phyloP scores from a whole-genome alignment of 1,139 yeast species.

The Taphrina pruni region DNA sequence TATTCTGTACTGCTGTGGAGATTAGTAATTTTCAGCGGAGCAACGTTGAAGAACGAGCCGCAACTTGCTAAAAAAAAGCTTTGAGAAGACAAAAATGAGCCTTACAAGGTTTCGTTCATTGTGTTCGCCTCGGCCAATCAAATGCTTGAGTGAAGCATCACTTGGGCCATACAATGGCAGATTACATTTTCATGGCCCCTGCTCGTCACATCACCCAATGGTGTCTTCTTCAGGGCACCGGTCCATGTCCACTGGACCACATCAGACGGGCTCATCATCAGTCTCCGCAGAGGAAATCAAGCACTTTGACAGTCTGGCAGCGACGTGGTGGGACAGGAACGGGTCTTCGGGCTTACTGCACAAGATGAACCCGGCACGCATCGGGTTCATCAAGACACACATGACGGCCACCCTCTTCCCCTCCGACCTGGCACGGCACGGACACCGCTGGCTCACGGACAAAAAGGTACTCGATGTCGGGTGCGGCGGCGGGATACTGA shows the following conservation, averaged over 20 bases:
- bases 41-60: too few relatives aligned
- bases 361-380: constrained; percentile 86
- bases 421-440: constrained; percentile 49
- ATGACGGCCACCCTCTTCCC: constrained; percentile 20
- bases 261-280: constrained; percentile 4
- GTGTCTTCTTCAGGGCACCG: background rate
- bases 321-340: constrained; percentile 93
- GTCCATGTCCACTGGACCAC: background rate
- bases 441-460: constrained; percentile 48
- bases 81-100: too few relatives aligned
- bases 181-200: too few relatives aligned
- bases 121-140: too few relatives aligned
- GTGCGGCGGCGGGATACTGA: constrained; percentile 94
- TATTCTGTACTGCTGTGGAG: too few relatives aligned
- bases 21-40: too few relatives aligned
- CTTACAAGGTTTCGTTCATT: too few relatives aligned
- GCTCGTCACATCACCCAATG: background rate
- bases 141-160: too few relatives aligned
- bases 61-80: too few relatives aligned
- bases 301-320: constrained; percentile 85
- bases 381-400: constrained; percentile 69
- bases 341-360: constrained; percentile 94
- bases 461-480: constrained; percentile 83
- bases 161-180: too few relatives aligned
- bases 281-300: constrained; percentile 60